Evolutionary conservation across 768 basidiomycete genomes (phyloP), one percentile per base, ranked within the genome.

Genomic region (Tylopilus balloui): DNA sequence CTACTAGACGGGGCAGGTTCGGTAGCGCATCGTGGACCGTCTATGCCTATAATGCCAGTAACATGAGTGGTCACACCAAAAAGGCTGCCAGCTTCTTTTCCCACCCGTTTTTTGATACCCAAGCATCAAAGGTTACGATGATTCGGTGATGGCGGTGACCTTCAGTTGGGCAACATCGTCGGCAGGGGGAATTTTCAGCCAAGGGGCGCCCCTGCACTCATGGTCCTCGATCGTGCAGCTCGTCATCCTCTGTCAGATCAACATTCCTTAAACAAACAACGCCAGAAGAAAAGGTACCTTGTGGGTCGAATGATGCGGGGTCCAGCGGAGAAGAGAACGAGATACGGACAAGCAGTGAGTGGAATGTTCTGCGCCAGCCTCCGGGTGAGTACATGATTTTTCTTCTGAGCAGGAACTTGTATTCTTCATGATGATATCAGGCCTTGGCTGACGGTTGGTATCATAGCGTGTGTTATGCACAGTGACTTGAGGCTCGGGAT

Each of bases 31-130:
- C 85, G 10, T 77, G 81, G 0, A 73, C 77, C 0, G 71, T 84
- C 11, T 84, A 84, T 48, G 80, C 83, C 0, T 84, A 80, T 55
- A 82, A 83, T 45, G 79, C 81, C 7, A 77, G 77, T 45, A 83
- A 85, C 60, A 83, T 78, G 0, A 75, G 75, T 28, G 81, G 81
- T 0, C 78, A 82, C 44, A 84, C 82, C 6, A 84, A 86, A 71
- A 86, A 84, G 69, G 71, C 31, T 19, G 7, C 13, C 10, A 2
- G 13, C 9, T n/a, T 23, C 5, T 45, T 45, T 46, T 29, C 15
- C 7, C 34, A 34, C 23, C 29, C 35, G 39, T 31, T 25, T 25
- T 25, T 25, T 43, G 23, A 15, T 15, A 23, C 24, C 28, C 36
- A 17, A 1, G 2, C 21, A 23, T 24, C 48, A 67, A 47, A 62